These are phyloP conservation scores for Retiboletus flavoniger DNA, from an alignment of 1,284 basidiomycete genomes.

Conservation along the genomic window DNA sequence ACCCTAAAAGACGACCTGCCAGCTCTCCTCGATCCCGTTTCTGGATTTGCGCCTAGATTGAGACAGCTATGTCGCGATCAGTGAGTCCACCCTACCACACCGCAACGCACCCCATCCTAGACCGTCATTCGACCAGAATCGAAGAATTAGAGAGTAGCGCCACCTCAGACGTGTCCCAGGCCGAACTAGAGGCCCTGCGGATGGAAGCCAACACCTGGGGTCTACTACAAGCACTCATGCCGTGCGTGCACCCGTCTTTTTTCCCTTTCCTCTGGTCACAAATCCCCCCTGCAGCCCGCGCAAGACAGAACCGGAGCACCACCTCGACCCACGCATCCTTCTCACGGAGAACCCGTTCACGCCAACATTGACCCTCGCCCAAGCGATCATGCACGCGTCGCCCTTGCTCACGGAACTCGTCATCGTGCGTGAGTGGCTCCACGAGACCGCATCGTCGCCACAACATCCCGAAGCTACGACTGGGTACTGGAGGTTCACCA, in stretches of 20 bases:
- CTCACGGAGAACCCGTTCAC: constrained; percentile 74
- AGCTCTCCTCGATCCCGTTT: constrained; percentile 59
- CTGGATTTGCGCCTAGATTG: constrained; percentile 68
- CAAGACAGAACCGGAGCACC: constrained; percentile 51
- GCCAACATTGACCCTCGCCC: constrained; percentile 69
- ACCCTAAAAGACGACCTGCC: constrained; percentile 58
- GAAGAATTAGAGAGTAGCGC: constrained; percentile 48
- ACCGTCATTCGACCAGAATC: constrained; percentile 39
- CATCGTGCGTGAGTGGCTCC: constrained; percentile 80
- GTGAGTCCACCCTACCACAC: constrained; percentile 40
- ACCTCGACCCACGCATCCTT: constrained; percentile 50
- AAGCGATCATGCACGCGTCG: constrained; percentile 63
- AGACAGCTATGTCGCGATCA: constrained; percentile 62
- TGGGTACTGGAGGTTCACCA: constrained; percentile 84
- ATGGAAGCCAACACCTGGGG: constrained; percentile 83
- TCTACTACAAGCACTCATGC: constrained; percentile 71
- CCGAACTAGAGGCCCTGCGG: constrained; percentile 60
- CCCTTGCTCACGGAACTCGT: constrained; percentile 67
- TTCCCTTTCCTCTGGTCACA: constrained; percentile 15
- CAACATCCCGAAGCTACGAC: constrained; percentile 66
- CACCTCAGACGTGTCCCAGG: constrained; percentile 39
- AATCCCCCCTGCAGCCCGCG: constrained; percentile 46
- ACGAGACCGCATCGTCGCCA: constrained; percentile 63
- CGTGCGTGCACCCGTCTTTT: constrained; percentile 41
- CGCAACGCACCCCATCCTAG: not conserved